Conservation (phyloP, 129 eudicot species). For the Pulicaria dysenterica region DNA sequence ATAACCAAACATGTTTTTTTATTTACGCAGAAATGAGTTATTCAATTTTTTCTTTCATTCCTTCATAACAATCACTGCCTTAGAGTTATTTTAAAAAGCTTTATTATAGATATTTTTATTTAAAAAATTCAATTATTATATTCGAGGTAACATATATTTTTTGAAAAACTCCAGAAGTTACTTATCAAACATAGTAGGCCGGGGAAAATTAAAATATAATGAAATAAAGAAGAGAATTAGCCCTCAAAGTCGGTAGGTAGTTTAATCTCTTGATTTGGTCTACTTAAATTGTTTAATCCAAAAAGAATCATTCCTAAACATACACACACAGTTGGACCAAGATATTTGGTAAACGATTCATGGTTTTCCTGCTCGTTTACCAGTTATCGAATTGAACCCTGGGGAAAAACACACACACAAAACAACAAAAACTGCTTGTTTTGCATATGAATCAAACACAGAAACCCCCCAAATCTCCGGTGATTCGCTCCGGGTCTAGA, state of each 20-base stretch:
- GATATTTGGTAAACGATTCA: conserved; percentile 5
- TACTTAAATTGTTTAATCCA: conserved; percentile 21
- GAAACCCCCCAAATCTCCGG: conserved; percentile 42
- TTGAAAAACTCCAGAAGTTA: too few species aligned
- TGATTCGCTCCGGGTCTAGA: conserved; percentile 38
- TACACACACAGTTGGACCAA: conserved; percentile 5
- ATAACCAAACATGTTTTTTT: too few species aligned
- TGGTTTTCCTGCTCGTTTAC: neutral
- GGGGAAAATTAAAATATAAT: too few species aligned
- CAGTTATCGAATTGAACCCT: conserved; percentile 4
- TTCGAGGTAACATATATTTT: too few species aligned
- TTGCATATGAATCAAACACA: conserved; percentile 50
- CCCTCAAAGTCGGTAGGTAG: conserved; percentile 10
- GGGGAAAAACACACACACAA: neutral
- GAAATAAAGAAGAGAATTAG: too few species aligned
- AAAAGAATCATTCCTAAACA: conserved; percentile 31
- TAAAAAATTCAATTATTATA: too few species aligned
- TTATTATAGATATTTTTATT: too few species aligned
- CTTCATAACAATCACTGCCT: too few species aligned
- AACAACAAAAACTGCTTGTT: neutral
- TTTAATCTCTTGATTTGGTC: conserved; percentile 32
- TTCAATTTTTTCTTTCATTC: too few species aligned
- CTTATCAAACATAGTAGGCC: too few species aligned
- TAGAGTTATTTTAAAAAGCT: too few species aligned
- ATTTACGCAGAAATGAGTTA: too few species aligned